A percentile compares a stretch with the other conserved stretches of the same genome.
These are phyloP conservation scores for Kernera saxatilis DNA, from an alignment of 345 rosid genomes.

Conservation along the genomic window DNA sequence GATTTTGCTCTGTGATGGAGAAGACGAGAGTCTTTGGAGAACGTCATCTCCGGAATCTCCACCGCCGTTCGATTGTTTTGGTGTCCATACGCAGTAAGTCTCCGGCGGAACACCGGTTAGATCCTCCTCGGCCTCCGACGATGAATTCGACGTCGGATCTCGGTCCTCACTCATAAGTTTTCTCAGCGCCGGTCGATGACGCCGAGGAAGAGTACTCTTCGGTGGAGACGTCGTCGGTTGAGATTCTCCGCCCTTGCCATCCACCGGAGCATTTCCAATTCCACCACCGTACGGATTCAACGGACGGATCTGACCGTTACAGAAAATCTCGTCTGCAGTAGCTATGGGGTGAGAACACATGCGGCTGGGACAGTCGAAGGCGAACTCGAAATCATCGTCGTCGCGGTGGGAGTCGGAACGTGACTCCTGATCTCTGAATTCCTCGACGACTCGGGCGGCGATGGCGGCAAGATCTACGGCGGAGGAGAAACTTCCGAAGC, in stretches of 20 bases:
- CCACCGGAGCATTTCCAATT: neutral
- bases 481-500: constrained; percentile 36
- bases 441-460: constrained; percentile 45
- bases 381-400: constrained; percentile 43
- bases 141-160: constrained; percentile 32
- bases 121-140: constrained; percentile 59
- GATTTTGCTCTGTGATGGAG: constrained; percentile 34
- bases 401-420: constrained; percentile 10
- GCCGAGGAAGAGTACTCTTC: constrained; percentile 7
- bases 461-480: constrained; percentile 42
- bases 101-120: constrained; percentile 42
- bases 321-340: constrained; percentile 62
- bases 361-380: constrained; percentile 34
- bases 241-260: constrained; percentile 26
- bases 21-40: constrained; percentile 5
- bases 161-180: constrained; percentile 58
- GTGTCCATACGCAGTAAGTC: constrained; percentile 70
- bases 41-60: neutral
- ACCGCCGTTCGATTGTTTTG: constrained; percentile 20
- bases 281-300: constrained; percentile 34
- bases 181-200: constrained; percentile 41
- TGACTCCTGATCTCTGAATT: constrained; percentile 27
- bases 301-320: constrained; percentile 61
- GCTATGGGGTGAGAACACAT: constrained; percentile 31
- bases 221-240: neutral